A percentile compares a stretch with the other conserved stretches of the same genome.
phyloP scores from a whole-genome alignment of 1,139 yeast species.

The Sugiyamaella castrensis region DNA sequence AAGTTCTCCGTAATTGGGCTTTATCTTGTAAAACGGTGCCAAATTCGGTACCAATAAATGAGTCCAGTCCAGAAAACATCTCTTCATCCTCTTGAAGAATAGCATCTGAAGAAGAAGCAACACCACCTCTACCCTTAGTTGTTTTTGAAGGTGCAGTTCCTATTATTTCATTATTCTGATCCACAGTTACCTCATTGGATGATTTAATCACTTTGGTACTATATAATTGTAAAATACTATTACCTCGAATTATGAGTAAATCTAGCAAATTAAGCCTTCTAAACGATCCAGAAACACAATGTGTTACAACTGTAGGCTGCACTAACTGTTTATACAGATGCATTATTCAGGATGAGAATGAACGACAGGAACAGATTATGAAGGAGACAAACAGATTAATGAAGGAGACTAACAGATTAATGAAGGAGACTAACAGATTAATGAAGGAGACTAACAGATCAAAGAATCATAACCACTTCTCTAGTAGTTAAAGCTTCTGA shows the following conservation, averaged over 20 bases:
- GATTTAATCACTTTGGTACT: conserved; percentile 31
- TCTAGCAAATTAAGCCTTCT: conserved; percentile 51
- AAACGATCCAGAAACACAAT: conserved; percentile 61
- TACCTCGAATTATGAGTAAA: conserved; percentile 68
- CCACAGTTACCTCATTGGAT: conserved; percentile 2
- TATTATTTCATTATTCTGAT: conserved; percentile 3
- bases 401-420: no score
- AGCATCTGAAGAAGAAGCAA: conserved; percentile 16
- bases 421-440: no score
- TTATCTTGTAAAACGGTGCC: conserved; percentile 24
- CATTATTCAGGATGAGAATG: conserved; percentile 45
- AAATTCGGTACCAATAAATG: conserved; percentile 31
- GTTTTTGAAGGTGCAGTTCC: not conserved
- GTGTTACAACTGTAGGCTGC: conserved; percentile 72
- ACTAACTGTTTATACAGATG: conserved; percentile 79
- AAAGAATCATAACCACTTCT: no score
- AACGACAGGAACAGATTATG: not conserved
- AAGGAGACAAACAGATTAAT: no score
- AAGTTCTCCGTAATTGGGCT: conserved; percentile 18
- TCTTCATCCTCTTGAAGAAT: conserved; percentile 19
- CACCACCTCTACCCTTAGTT: conserved; percentile 22
- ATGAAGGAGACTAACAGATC: no score
- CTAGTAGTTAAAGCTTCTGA: no score
- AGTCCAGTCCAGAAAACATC: conserved; percentile 25
- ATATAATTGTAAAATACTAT: conserved; percentile 63